Evolutionary conservation across 2,329 filamentous ascomycete species (phyloP), one percentile per base, ranked within the genome.

Genomic region (Pseudogymnoascus sp.): DNA sequence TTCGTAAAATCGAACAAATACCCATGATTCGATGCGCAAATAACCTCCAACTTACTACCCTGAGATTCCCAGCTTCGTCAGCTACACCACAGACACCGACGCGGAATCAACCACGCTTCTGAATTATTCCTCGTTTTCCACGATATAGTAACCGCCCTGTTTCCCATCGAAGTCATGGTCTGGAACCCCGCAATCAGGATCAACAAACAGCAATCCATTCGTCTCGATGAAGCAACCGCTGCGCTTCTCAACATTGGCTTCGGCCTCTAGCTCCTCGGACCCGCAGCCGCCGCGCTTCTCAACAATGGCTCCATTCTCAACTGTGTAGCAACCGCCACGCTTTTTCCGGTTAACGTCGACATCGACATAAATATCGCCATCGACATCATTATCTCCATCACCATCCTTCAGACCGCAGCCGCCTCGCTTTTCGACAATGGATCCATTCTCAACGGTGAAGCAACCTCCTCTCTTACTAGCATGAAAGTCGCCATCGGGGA

Each of bases 31-130:
- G 0, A 80, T 83, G 70, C 91, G 87, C 8, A 89, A 76, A 66
- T 87, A 86, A 68, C 89, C 87, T 75, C 86, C 87, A 1, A 91
- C 82, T 83, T 85, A 1, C 87, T 73, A 0, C 81, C 1, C 87
- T 87, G 0, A 86, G 76, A 40, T 91, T 82, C 67, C 21, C 21
- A 21, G 21, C 21, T 21, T 21, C 21, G 21, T 21, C 21, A 21
- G 4, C 21, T 21, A 21, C 18, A 4, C 21, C 21, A 21, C 4
- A 21, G 21, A 4, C 21, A 21, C 21, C 21, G 21, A 21, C 21
- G 21, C 4, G 21, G 21, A 21, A 21, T 21, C 21, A 3, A 21
- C 21, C 2, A 21, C 21, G 21, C 21, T 21, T 21, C 21, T 21
- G 2, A 21, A 21, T 4, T 21, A 21, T 21, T 21, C 21, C 21